Conservation (phyloP, 257 asterid genomes). For the Solanum lignicaule region DNA sequence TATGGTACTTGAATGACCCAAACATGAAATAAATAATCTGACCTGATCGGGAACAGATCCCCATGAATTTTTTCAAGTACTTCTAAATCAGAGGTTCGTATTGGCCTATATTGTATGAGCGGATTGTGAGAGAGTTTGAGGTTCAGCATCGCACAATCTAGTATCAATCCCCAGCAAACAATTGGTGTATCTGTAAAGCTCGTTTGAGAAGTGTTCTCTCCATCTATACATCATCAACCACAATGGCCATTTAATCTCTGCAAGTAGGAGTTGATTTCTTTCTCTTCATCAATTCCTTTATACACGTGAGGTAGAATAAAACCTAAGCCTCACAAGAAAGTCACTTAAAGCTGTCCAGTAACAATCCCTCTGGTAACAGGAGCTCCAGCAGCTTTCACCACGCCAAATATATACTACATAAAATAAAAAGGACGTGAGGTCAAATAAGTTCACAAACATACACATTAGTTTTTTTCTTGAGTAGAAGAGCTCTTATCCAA, state of each 20-base stretch:
- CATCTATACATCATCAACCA: constrained; percentile 52
- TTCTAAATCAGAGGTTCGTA: constrained; percentile 57
- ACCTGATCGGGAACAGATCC: constrained; percentile 94
- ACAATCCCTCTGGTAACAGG: neutral
- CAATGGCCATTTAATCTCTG: constrained; percentile 45
- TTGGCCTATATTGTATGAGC: constrained; percentile 56
- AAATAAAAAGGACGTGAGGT: neutral
- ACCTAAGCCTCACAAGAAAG: neutral
- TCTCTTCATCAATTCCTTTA: neutral
- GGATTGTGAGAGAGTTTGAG: constrained; percentile 44
- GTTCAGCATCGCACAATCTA: constrained; percentile 48
- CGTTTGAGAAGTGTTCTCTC: constrained; percentile 26
- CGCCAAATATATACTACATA: neutral
- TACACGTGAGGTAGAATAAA: neutral
- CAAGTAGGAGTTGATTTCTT: neutral
- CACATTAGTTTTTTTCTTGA: neutral
- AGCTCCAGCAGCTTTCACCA: neutral
- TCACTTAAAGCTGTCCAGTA: neutral
- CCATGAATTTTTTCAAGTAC: constrained; percentile 71
- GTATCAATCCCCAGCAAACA: constrained; percentile 52
- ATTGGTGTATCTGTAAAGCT: constrained; percentile 23
- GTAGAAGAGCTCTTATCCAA: neutral
- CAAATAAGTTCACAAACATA: neutral
- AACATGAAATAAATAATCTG: constrained; percentile 1
- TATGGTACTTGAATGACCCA: neutral